Base-by-base conservation (phyloP, 371 early-diverging fungal species). In the Syncephalis plumigaleata region DNA sequence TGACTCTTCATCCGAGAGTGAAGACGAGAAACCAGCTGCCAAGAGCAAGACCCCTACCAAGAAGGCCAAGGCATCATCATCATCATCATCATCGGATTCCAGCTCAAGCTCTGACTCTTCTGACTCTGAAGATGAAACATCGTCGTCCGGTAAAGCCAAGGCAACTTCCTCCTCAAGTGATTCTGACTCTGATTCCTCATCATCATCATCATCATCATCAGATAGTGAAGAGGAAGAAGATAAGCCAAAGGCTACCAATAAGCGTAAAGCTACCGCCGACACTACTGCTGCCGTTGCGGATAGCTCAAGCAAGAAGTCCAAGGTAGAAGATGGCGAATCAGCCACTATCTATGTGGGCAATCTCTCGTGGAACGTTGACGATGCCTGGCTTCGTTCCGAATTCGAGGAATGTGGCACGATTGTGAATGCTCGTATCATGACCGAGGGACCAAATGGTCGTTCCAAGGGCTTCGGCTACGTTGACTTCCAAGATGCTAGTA, bases 401-500 rank as follows among this genome's bases (percentile, higher is more conserved):
- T 79, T 85, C 49, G 56, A 60, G 26, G 69, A 71, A 48, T 67
- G 68, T 57, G 84, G 86, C 51, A 68, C 74, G 38, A 66, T 83
- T 17, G 44, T 43, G n/a, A 65, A 68, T 53, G 78, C 75, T 44
- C 69, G 82, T 54, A 66, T 85, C 55, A 71, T 79, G 47, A 71
- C 63, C 37, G 78, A 81, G 54, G 67, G 65, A 18, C 58, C 64
- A 27, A 72, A 73, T 26, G 74, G 75, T 49, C 61, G 60, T 31
- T 68, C 79, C 50, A 76, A 77, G 61, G 85, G 83, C 40, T 78
- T 72, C 59, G 81, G 72, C 38, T 77, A 82, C 55, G 68, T 86
- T 51, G 75, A 77, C 49, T 84, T 76, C 47, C 59, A 63, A 24
- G 60, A 53, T 45, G 55, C 64, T 20, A 71, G 73, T 45, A 64